These are phyloP conservation scores for Multifurca ochricompacta DNA, from an alignment of 768 basidiomycete genomes.

Conservation along the genomic window DNA sequence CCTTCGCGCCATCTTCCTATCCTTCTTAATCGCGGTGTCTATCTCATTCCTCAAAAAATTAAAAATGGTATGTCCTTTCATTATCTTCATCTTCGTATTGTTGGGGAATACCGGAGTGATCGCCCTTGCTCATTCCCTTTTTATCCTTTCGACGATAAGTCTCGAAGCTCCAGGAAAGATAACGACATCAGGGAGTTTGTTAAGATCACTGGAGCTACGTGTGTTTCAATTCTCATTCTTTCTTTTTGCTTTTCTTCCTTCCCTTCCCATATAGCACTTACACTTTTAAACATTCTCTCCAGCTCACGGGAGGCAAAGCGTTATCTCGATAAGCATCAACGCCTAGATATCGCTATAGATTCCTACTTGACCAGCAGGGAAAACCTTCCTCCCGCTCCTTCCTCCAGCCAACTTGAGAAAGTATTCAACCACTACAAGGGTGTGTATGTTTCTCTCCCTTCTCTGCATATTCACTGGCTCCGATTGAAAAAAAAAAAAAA, in stretches of 20 bases:
- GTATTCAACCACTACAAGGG: conserved; percentile 41
- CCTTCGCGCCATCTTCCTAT: not conserved
- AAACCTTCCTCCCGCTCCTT: conserved; percentile 13
- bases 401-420: conserved; percentile 31
- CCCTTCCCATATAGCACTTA: not conserved
- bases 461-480: no score
- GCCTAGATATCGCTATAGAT: conserved; percentile 66
- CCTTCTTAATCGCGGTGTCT: conserved; percentile 1
- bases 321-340: conserved; percentile 62
- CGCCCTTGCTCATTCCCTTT: no score
- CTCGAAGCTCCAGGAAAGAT: conserved; percentile 13
- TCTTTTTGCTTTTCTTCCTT: no score
- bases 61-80: conserved; percentile 7
- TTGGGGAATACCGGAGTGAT: no score
- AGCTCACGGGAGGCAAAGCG: conserved; percentile 51
- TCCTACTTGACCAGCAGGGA: conserved; percentile 57
- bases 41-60: conserved; percentile 1
- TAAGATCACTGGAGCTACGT: conserved; percentile 15
- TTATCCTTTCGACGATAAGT: no score
- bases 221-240: not conserved
- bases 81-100: no score
- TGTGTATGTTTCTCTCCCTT: no score
- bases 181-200: conserved; percentile 12
- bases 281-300: not conserved
- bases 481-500: no score